Evolutionary conservation across 257 asterid genomes (phyloP).

Genomic region (Lavandula angustifolia): DNA sequence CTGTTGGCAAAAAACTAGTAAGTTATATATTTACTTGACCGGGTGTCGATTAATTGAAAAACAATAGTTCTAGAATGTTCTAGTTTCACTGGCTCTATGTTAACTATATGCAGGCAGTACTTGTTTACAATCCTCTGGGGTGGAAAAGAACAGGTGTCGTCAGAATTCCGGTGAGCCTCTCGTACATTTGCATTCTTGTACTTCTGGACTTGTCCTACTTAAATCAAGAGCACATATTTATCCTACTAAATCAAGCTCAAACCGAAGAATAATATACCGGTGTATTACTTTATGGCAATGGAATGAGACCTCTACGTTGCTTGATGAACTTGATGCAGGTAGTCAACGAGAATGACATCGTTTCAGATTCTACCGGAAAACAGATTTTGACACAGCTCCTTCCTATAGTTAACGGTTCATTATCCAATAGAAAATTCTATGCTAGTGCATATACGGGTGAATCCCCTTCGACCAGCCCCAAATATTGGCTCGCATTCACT

Average conservation of each 20-base stretch:
- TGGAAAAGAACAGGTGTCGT: constrained; percentile 83
- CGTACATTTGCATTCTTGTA: constrained; percentile 7
- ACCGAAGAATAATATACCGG: not conserved
- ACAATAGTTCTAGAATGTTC: not conserved
- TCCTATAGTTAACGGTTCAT: constrained; percentile 65
- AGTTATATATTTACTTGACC: constrained; percentile 32
- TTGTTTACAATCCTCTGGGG: constrained; percentile 86
- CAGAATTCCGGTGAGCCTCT: constrained; percentile 81
- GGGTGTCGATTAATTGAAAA: not conserved
- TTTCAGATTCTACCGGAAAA: constrained; percentile 75
- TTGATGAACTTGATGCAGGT: constrained; percentile 58
- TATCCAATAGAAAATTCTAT: constrained; percentile 53
- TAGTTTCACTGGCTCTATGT: constrained; percentile 9
- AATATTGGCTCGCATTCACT: constrained; percentile 78
- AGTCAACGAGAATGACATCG: constrained; percentile 51
- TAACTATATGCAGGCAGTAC: constrained; percentile 57
- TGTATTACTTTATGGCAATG: not conserved
- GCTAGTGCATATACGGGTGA: constrained; percentile 64
- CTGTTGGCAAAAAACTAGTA: constrained; percentile 69
- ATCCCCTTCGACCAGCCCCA: constrained; percentile 49
- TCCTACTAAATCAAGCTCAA: constrained; percentile 6
- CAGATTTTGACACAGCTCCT: constrained; percentile 64
- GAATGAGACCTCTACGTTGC: not conserved
- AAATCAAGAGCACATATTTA: not conserved
- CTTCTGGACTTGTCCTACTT: not conserved